Percentiles rank a stretch among this genome's conserved stretches.
phyloP scores from a whole-genome alignment of 352 stramenopile genomes.

The Pythium brassicae region DNA sequence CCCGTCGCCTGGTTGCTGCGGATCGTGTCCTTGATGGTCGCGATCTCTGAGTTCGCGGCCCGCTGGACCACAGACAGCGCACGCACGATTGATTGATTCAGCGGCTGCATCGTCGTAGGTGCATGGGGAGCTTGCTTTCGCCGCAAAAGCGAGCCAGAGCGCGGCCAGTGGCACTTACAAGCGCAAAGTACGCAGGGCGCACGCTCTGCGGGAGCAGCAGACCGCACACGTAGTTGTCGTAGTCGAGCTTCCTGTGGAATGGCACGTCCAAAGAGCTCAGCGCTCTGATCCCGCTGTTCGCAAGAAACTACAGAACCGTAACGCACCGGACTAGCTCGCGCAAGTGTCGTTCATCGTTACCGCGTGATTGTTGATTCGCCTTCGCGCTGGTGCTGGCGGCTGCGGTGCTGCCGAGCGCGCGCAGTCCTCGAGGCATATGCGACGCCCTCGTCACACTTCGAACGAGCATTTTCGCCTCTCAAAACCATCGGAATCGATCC shows the following conservation, averaged over 20 bases:
- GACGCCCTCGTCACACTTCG: background rate
- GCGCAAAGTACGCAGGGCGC: slow-evolving; percentile 71
- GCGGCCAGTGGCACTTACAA: slow-evolving; percentile 32
- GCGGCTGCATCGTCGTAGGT: background rate
- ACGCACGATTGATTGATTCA: background rate
- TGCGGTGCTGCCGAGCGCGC: background rate
- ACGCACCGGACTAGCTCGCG: slow-evolving; percentile 3
- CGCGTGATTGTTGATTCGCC: background rate
- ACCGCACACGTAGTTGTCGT: slow-evolving; percentile 79
- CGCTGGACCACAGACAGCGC: slow-evolving; percentile 28
- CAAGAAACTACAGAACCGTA: background rate
- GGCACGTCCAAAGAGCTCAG: too few species aligned
- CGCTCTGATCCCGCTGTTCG: background rate
- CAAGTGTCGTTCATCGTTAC: background rate
- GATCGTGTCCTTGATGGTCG: slow-evolving; percentile 85
- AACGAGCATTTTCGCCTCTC: background rate
- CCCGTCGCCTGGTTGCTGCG: slow-evolving; percentile 81
- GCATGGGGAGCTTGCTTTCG: too few species aligned
- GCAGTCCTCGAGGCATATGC: background rate
- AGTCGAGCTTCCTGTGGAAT: slow-evolving; percentile 66
- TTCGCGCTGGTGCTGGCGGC: background rate
- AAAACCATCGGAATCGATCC: background rate
- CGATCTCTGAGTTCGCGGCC: slow-evolving; percentile 88
- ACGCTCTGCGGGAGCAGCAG: slow-evolving; percentile 62
- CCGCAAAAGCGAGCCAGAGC: background rate